These are phyloP conservation scores for Hapsidospora chrysogenum DNA, from an alignment of 495 filamentous ascomycete genomes.

Conservation along the genomic window DNA sequence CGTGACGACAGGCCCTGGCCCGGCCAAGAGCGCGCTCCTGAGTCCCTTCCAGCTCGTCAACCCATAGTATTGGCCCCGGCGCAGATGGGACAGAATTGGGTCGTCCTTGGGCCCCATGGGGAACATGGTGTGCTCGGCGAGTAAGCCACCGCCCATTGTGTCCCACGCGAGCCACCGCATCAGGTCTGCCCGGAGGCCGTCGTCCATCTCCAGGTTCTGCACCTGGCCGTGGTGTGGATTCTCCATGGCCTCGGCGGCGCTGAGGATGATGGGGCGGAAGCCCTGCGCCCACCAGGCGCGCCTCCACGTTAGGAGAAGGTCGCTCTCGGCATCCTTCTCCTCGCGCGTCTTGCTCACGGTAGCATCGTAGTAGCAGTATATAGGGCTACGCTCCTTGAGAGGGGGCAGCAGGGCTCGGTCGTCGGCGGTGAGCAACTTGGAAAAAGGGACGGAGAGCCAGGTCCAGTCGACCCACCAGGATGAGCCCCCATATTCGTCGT, in stretches of 20 bases:
- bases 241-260: slow-evolving; percentile 66
- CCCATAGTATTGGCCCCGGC: slow-evolving; percentile 52
- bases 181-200: slow-evolving; percentile 50
- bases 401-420: slow-evolving; percentile 83
- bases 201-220: slow-evolving; percentile 33
- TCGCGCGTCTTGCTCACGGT: slow-evolving; percentile 41
- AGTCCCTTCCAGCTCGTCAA: slow-evolving; percentile 63
- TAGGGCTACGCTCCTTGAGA: slow-evolving; percentile 48
- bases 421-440: slow-evolving; percentile 66
- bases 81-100: slow-evolving; percentile 47
- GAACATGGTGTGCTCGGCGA: slow-evolving; percentile 62
- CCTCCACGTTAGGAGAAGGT: slow-evolving; percentile 73
- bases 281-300: slow-evolving; percentile 90
- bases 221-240: slow-evolving; percentile 62
- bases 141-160: slow-evolving; percentile 72
- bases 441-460: slow-evolving; percentile 76
- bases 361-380: slow-evolving; percentile 86
- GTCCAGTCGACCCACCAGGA: slow-evolving; percentile 80
- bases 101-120: slow-evolving; percentile 78
- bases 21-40: slow-evolving; percentile 56
- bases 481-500: slow-evolving; percentile 60
- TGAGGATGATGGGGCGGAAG: slow-evolving; percentile 71
- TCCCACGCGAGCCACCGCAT: slow-evolving; percentile 88
- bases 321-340: slow-evolving; percentile 51
- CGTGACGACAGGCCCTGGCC: slow-evolving; percentile 47